Evolutionary conservation across 1,284 basidiomycete genomes (phyloP).

Genomic region (Abortiporus biennis): DNA sequence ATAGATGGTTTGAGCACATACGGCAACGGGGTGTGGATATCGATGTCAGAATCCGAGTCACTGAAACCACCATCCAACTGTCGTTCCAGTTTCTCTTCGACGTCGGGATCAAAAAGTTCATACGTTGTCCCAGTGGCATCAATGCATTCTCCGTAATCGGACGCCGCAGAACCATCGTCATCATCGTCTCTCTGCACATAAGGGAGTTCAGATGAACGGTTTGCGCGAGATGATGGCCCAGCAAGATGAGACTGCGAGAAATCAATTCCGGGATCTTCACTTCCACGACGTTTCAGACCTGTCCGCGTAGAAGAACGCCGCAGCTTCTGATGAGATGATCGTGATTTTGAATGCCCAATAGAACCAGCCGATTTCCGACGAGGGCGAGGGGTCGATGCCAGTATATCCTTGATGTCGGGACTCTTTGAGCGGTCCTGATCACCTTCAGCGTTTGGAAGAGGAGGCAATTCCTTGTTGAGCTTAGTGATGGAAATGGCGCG

Average conservation of each 20-base stretch:
- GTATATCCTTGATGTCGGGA: constrained; percentile 42
- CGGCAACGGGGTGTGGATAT: constrained; percentile 74
- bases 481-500: constrained; percentile 4
- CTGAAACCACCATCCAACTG: constrained; percentile 36
- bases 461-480: constrained; percentile 22
- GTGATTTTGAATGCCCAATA: constrained; percentile 17
- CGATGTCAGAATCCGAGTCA: constrained; percentile 63
- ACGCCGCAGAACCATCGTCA: constrained; percentile 21
- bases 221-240: not conserved
- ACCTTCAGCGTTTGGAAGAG: constrained; percentile 13
- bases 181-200: constrained; percentile 10
- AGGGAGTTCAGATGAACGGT: constrained; percentile 10
- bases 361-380: constrained; percentile 24
- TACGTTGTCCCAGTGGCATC: constrained; percentile 21
- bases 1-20: constrained; percentile 35
- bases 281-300: constrained; percentile 12
- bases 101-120: constrained; percentile 21
- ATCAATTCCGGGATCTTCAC: constrained; percentile 12
- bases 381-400: constrained; percentile 40
- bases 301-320: constrained; percentile 11
- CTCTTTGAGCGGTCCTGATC: constrained; percentile 23
- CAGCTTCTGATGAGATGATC: too few species aligned
- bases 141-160: constrained; percentile 24
- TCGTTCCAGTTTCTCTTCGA: constrained; percentile 24
- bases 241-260: constrained; percentile 4